A percentile compares a stretch with the other conserved stretches of the same genome.
Evolutionary conservation across 345 rosid genomes (phyloP).

Genomic region (Rhodamnia rubescens): DNA sequence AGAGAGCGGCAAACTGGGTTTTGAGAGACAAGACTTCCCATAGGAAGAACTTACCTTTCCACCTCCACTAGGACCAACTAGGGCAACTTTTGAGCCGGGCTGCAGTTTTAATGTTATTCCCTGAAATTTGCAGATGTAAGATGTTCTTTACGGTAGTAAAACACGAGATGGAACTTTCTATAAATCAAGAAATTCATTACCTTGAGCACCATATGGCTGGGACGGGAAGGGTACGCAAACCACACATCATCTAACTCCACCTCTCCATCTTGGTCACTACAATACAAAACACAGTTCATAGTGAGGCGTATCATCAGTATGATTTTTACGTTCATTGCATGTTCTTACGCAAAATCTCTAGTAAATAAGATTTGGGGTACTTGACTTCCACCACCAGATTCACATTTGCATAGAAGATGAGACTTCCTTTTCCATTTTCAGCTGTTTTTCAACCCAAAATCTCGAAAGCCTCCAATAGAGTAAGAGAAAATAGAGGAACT

Average conservation of each 20-base stretch:
- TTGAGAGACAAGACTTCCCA: not conserved
- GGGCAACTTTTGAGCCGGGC: constrained; percentile 85
- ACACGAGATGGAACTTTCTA: not conserved
- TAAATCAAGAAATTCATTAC: constrained; percentile 17
- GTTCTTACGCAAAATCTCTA: not conserved
- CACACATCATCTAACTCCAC: constrained; percentile 82
- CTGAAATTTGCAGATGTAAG: constrained; percentile 19
- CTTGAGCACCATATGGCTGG: constrained; percentile 83
- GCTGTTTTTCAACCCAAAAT: not conserved
- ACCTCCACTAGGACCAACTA: constrained; percentile 97
- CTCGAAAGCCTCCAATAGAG: not conserved
- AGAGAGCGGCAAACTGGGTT: not conserved
- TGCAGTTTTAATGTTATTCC: constrained; percentile 73
- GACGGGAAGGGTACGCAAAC: constrained; percentile 98
- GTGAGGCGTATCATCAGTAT: not conserved
- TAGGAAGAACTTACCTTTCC: constrained; percentile 53
- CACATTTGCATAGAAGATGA: not conserved
- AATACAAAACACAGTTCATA: not conserved
- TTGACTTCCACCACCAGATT: not conserved
- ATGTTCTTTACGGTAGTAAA: not conserved
- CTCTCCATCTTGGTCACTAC: constrained; percentile 80
- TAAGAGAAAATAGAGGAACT: constrained; percentile 5
- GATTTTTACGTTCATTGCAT: not conserved
- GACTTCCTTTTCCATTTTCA: not conserved
- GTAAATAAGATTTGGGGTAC: not conserved